phyloP scores from a whole-genome alignment of 148 eudicot species.

The Fagopyrum homotropicum region DNA sequence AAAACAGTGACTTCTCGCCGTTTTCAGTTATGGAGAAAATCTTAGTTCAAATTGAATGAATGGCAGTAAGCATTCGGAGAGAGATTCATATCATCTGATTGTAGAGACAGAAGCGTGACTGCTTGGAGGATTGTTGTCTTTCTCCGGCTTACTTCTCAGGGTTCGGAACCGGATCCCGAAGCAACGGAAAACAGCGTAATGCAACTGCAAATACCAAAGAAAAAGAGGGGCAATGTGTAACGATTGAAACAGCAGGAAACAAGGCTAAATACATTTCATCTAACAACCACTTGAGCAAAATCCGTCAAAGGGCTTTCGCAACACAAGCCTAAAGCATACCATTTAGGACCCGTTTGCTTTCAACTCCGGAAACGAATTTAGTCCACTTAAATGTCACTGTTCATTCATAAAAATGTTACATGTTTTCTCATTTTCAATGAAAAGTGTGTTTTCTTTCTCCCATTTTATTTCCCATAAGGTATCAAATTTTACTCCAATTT shows the following conservation, averaged over 20 bases:
- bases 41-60: background rate
- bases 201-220: background rate
- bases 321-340: too few species aligned
- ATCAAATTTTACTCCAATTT: too few species aligned
- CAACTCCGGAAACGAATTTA: too few species aligned
- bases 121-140: conserved; percentile 7
- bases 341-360: too few species aligned
- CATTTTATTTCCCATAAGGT: too few species aligned
- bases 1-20: background rate
- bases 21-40: background rate
- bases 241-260: background rate
- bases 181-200: background rate
- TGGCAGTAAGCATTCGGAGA: background rate
- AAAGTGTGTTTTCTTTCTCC: too few species aligned
- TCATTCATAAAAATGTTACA: too few species aligned
- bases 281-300: background rate
- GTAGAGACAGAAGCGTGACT: conserved; percentile 26
- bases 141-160: background rate
- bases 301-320: background rate
- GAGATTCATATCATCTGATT: conserved; percentile 18
- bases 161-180: background rate
- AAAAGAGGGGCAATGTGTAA: background rate
- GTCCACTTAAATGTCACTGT: too few species aligned
- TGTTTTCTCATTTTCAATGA: too few species aligned
- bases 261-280: background rate